These are phyloP conservation scores for Cladosporium velox DNA, from an alignment of 2,329 filamentous ascomycete genomes.

Conservation along the genomic window DNA sequence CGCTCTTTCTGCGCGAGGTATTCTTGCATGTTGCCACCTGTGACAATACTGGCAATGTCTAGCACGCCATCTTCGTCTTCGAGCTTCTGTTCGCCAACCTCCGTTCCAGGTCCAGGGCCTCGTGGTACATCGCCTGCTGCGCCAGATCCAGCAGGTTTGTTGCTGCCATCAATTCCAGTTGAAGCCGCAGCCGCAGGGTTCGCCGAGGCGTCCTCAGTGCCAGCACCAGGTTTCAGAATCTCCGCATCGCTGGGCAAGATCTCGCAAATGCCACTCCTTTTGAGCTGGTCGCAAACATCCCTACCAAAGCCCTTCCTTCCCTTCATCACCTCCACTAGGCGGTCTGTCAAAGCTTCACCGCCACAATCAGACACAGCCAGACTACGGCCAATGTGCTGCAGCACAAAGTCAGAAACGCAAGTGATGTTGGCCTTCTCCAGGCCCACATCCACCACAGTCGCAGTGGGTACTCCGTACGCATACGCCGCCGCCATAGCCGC, in stretches of 20 bases:
- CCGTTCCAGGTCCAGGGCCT: slow-evolving; percentile 57
- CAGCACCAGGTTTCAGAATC: slow-evolving; percentile 52
- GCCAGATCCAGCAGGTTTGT: slow-evolving; percentile 39
- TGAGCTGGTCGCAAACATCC: slow-evolving; percentile 67
- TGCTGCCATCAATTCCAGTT: slow-evolving; percentile 52
- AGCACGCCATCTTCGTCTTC: slow-evolving; percentile 69
- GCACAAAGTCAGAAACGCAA: slow-evolving; percentile 78
- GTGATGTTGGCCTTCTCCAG: slow-evolving; percentile 91
- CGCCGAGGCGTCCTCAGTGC: slow-evolving; percentile 39
- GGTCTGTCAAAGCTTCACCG: slow-evolving; percentile 81
- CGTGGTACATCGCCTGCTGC: slow-evolving; percentile 48
- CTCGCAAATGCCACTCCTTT: slow-evolving; percentile 64
- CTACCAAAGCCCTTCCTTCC: slow-evolving; percentile 57
- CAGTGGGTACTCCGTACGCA: slow-evolving; percentile 78
- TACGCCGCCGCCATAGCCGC: slow-evolving; percentile 78
- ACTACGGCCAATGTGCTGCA: slow-evolving; percentile 68
- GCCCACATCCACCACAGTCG: slow-evolving; percentile 89
- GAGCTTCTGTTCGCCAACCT: slow-evolving; percentile 54
- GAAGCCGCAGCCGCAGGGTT: slow-evolving; percentile 61
- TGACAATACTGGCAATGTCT: slow-evolving; percentile 82
- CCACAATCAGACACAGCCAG: slow-evolving; percentile 68
- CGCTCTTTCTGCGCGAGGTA: slow-evolving; percentile 81
- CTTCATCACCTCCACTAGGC: slow-evolving; percentile 66
- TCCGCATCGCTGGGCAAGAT: slow-evolving; percentile 58
- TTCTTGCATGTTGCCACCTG: slow-evolving; percentile 72